phyloP scores from a whole-genome alignment of 179 eudicot species.

The Pouteria campechiana region DNA sequence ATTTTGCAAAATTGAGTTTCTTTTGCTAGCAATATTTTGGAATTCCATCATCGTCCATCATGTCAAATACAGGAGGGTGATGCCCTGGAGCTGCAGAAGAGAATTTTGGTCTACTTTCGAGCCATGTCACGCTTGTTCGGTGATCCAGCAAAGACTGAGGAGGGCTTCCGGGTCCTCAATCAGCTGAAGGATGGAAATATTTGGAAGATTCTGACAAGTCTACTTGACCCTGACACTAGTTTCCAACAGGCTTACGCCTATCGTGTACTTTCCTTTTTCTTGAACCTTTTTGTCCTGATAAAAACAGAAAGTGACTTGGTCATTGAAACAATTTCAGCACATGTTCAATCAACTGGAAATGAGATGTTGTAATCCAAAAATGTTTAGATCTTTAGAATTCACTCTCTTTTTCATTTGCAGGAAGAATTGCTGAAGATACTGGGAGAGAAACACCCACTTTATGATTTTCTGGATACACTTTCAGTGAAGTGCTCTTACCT shows the following conservation, averaged over 20 bases:
- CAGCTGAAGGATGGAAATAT: slow-evolving; percentile 78
- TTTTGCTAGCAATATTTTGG: not conserved
- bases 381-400: too few species aligned
- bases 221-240: slow-evolving; percentile 69
- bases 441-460: slow-evolving; percentile 71
- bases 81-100: slow-evolving; percentile 56
- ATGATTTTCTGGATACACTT: slow-evolving; percentile 61
- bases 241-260: slow-evolving; percentile 38
- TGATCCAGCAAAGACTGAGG: slow-evolving; percentile 80
- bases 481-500: slow-evolving; percentile 83
- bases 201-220: slow-evolving; percentile 55
- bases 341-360: too few species aligned
- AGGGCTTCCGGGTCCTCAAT: slow-evolving; percentile 73
- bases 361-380: too few species aligned
- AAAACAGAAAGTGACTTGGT: too few species aligned
- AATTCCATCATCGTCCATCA: not conserved
- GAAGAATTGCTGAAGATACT: slow-evolving; percentile 75
- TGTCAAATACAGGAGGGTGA: slow-evolving; percentile 60
- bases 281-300: not conserved
- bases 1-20: not conserved
- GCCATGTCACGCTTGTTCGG: slow-evolving; percentile 82
- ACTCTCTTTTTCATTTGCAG: slow-evolving; percentile 25
- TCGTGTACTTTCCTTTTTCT: slow-evolving; percentile 29
- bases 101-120: slow-evolving; percentile 50
- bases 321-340: too few species aligned